These are phyloP conservation scores for Mycotypha africana DNA, from an alignment of 371 early-diverging fungal species.

Conservation along the genomic window DNA sequence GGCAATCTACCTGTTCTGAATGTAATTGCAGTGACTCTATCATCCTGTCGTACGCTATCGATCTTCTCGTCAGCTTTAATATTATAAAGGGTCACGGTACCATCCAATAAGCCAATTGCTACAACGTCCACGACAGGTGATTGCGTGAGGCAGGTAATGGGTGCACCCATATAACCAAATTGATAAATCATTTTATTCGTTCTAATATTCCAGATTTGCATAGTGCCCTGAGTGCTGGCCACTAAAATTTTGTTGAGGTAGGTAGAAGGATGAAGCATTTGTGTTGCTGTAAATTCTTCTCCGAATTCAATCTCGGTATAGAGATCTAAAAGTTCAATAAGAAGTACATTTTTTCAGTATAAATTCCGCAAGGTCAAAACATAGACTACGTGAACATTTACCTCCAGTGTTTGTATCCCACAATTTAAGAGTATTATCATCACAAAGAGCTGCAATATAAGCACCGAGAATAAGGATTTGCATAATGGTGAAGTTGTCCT, in stretches of 20 bases:
- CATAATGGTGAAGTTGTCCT: conserved; percentile 27
- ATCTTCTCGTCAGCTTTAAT: conserved; percentile 71
- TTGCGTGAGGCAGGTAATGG: conserved; percentile 77
- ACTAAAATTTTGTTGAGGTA: conserved; percentile 94
- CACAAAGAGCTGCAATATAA: conserved; percentile 70
- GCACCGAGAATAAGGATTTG: conserved; percentile 70
- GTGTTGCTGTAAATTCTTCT: conserved; percentile 64
- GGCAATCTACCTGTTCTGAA: conserved; percentile 72
- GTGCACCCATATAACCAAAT: conserved; percentile 67
- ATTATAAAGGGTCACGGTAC: conserved; percentile 80
- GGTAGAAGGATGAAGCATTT: conserved; percentile 88
- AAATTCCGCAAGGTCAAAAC: too few relatives aligned
- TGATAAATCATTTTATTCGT: conserved; percentile 77
- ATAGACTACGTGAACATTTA: too few relatives aligned
- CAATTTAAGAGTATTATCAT: conserved; percentile 74
- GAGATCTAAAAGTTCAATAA: conserved; percentile 45
- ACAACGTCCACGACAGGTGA: conserved; percentile 91
- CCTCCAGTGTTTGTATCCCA: conserved; percentile 71
- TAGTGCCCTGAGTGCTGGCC: conserved; percentile 76
- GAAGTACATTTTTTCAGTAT: background rate
- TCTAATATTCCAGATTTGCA: conserved; percentile 93
- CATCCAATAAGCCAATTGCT: conserved; percentile 86
- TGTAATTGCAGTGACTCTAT: conserved; percentile 79
- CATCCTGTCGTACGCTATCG: conserved; percentile 77
- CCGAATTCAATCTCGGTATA: conserved; percentile 78